Evolutionary conservation across 2,329 filamentous ascomycete species (phyloP), one percentile per base, ranked within the genome.

Genomic region (Aciculosporium take): DNA sequence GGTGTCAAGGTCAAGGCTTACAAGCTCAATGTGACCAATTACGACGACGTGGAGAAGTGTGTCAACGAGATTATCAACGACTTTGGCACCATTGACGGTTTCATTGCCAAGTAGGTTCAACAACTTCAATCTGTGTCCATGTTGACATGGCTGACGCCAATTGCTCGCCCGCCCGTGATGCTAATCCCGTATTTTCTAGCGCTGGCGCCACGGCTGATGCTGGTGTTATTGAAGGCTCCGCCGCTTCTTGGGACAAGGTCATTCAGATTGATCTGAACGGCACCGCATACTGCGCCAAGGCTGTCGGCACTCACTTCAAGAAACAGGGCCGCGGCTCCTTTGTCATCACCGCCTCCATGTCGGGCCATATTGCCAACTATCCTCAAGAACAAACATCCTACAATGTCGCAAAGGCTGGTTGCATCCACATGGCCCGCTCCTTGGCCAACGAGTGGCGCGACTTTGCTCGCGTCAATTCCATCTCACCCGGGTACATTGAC

Each of bases 71-170:
- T 87, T 48, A 70, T 81, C 56, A 64, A 67, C 49, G 83, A 88
- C 55, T 88, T 87, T 56, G 78, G 79, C 52, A 74, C 76, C 37
- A 74, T 86, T 44, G 81, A 86, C 49, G 73, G 79, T 46, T 84
- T 87, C 51, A 72, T 87, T 41, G 81, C 82, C 52, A 86, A 87
- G 59, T 79, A 72, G 31, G 80, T 74, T 23, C 5, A 4, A 13
- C 2, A 9, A 10, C n/a, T n/a, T 18, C 15, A 32, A 10, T 12
- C 6, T 9, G 7, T 32, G 30, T 32, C 15, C 30, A 7, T 17
- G 15, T 18, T 32, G 15, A 32, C 3, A 13, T n/a, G n/a, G 1
- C 8, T 18, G 10, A 28, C 71, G 76, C 39, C 71, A 72, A 1
- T 74, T 67, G 6, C 21, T 5, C 10, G 15, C 17, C n/a, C 10